A percentile compares a stretch with the other conserved stretches of the same genome.
These are phyloP conservation scores for Candolleomyces eurysporus DNA, from an alignment of 768 basidiomycete species.

Conservation along the genomic window DNA sequence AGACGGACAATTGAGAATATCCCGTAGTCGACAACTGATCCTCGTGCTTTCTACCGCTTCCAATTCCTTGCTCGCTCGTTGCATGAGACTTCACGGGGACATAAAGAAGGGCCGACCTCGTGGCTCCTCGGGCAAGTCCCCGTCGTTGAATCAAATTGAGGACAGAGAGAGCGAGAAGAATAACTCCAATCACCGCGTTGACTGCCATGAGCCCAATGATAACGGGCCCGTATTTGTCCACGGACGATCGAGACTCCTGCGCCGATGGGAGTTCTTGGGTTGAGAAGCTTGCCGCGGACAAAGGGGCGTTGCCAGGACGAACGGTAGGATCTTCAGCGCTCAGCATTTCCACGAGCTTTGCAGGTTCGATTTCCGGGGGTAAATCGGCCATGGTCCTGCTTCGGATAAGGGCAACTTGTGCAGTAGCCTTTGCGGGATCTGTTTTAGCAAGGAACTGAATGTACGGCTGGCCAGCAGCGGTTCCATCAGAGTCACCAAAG, in stretches of 20 bases:
- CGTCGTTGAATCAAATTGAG: not conserved
- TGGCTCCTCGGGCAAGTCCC: not conserved
- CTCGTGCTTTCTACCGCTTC: no score
- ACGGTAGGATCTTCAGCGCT: not conserved
- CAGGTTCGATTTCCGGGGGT: slow-evolving; percentile 1
- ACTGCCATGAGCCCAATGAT: not conserved
- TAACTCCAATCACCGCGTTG: not conserved
- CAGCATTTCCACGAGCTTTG: not conserved
- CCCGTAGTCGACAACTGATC: no score
- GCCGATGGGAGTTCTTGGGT: not conserved
- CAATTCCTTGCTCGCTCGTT: no score
- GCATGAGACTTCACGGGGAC: not conserved
- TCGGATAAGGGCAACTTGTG: not conserved
- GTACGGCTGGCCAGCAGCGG: slow-evolving; percentile 4
- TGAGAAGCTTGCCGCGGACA: no score
- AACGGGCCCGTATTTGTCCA: not conserved
- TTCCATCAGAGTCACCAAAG: slow-evolving; percentile 3
- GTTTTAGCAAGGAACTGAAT: slow-evolving; percentile 8
- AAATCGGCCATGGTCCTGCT: slow-evolving; percentile 1
- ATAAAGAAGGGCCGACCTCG: not conserved
- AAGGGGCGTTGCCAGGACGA: no score
- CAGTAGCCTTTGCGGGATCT: not conserved
- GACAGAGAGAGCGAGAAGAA: not conserved
- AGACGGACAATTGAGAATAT: no score
- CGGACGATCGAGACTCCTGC: not conserved